A percentile compares a stretch with the other conserved stretches of the same genome.
Conservation (phyloP, 257 asterid genomes). For the Jacaranda copaia region DNA sequence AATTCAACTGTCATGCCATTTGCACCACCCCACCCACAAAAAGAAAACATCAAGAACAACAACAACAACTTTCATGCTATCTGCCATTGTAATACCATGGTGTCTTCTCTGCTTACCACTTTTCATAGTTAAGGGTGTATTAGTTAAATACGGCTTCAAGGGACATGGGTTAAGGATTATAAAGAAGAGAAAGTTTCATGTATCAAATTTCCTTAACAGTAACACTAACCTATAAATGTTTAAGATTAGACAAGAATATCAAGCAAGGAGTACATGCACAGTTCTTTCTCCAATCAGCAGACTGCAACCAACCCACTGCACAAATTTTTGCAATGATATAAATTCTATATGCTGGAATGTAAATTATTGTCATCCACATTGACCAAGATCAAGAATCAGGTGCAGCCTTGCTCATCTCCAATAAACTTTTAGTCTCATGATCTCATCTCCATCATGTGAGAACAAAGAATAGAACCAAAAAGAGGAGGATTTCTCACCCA, state of each 20-base stretch:
- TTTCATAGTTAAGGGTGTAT: too few relatives aligned
- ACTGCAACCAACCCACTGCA: background rate
- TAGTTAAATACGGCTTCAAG: too few relatives aligned
- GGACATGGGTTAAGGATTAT: too few relatives aligned
- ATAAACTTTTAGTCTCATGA: background rate
- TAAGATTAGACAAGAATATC: background rate
- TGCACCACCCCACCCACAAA: too few relatives aligned
- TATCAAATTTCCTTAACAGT: too few relatives aligned
- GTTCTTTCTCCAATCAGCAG: too few relatives aligned
- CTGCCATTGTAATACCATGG: background rate
- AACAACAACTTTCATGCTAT: background rate
- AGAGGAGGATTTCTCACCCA: background rate
- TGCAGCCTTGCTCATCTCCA: constrained; percentile 5
- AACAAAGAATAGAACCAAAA: constrained; percentile 17
- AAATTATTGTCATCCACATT: background rate
- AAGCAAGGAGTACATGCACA: too few relatives aligned
- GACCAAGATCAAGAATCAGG: constrained; percentile 1
- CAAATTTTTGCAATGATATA: background rate
- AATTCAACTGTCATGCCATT: constrained; percentile 6
- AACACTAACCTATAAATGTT: too few relatives aligned
- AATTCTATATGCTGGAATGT: constrained; percentile 1
- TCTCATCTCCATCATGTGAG: background rate
- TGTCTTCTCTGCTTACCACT: too few relatives aligned
- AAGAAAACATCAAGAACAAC: too few relatives aligned
- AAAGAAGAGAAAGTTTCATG: too few relatives aligned